Percentiles rank a stretch among this genome's conserved stretches.
Evolutionary conservation across 495 filamentous ascomycete genomes (phyloP).

Genomic region (Geoglossum glabrum): DNA sequence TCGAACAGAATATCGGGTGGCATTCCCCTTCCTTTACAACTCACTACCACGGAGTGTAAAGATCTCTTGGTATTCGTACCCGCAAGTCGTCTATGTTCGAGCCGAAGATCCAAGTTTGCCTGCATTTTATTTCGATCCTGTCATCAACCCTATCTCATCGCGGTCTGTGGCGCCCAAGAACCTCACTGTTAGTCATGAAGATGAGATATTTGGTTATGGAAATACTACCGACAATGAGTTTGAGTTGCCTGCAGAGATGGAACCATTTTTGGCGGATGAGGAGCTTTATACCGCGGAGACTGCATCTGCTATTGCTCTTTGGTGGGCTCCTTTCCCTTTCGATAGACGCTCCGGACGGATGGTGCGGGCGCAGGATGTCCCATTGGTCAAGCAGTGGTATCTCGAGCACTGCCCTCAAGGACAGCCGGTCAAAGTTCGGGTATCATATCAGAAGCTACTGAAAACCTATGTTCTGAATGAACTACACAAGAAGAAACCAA

Average conservation of each 20-base stretch:
- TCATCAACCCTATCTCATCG: constrained; percentile 94
- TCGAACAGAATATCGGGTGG: constrained; percentile 87
- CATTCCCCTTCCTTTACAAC: constrained; percentile 90
- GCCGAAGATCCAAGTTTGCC: constrained; percentile 79
- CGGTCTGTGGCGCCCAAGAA: constrained; percentile 92
- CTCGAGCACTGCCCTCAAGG: constrained; percentile 82
- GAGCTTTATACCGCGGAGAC: constrained; percentile 82
- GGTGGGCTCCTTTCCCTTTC: constrained; percentile 98
- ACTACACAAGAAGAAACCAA: constrained; percentile 81
- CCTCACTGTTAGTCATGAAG: constrained; percentile 77
- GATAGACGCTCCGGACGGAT: constrained; percentile 92
- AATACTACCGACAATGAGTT: constrained; percentile 83
- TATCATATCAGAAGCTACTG: constrained; percentile 97
- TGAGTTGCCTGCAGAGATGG: constrained; percentile 54
- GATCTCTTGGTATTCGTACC: constrained; percentile 82
- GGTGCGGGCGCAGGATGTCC: constrained; percentile 92
- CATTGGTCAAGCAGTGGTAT: constrained; percentile 97
- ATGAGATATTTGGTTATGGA: constrained; percentile 76
- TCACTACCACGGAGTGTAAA: constrained; percentile 88
- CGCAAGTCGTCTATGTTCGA: constrained; percentile 76
- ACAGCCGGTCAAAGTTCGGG: constrained; percentile 90
- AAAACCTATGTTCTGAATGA: constrained; percentile 96
- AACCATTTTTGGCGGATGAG: constrained; percentile 81
- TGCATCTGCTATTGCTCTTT: constrained; percentile 75
- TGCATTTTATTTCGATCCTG: constrained; percentile 93